phyloP scores from a whole-genome alignment of 2,329 filamentous ascomycete genomes.

The Curvularia hawaiiensis region DNA sequence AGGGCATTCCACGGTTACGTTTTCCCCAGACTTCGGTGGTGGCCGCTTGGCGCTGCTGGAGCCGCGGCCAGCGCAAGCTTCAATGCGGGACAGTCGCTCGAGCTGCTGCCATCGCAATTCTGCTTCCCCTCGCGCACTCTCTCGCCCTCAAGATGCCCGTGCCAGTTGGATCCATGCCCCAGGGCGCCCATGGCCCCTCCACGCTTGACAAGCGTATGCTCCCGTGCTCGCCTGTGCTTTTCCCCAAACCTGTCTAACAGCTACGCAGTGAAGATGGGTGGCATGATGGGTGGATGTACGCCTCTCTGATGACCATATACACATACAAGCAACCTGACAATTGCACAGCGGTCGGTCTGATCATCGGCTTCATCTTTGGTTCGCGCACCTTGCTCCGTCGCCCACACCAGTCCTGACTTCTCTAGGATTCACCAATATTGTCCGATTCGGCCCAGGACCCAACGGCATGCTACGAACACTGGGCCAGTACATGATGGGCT shows the following conservation, averaged over 20 bases:
- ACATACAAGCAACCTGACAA: constrained; percentile 21
- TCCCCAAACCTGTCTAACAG: constrained; percentile 35
- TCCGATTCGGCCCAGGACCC: constrained; percentile 89
- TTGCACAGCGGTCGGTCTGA: constrained; percentile 82
- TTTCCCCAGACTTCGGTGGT: constrained; percentile 16
- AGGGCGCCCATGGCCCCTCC: constrained; percentile 60
- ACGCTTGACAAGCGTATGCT: constrained; percentile 72
- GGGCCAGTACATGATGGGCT: constrained; percentile 96
- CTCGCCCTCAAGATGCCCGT: constrained; percentile 58
- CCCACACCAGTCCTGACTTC: constrained; percentile 23
- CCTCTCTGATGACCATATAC: constrained; percentile 29
- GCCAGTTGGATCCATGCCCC: constrained; percentile 55
- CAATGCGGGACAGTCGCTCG: constrained; percentile 16
- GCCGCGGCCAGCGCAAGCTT: constrained; percentile 20
- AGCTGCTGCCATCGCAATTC: constrained; percentile 15
- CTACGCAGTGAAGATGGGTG: constrained; percentile 88
- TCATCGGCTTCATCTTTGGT: constrained; percentile 99
- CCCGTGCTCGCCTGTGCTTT: constrained; percentile 23
- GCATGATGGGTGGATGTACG: constrained; percentile 98
- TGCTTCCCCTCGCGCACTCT: constrained; percentile 25
- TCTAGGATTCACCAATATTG: constrained; percentile 87
- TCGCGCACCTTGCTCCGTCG: constrained; percentile 34
- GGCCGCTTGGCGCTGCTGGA: constrained; percentile 15
- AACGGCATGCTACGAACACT: constrained; percentile 94
- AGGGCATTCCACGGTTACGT: constrained; percentile 16